A percentile compares a stretch with the other conserved stretches of the same genome.
Conservation (phyloP, 2,329 filamentous ascomycete species). For the Cladophialophora chaetospira region DNA sequence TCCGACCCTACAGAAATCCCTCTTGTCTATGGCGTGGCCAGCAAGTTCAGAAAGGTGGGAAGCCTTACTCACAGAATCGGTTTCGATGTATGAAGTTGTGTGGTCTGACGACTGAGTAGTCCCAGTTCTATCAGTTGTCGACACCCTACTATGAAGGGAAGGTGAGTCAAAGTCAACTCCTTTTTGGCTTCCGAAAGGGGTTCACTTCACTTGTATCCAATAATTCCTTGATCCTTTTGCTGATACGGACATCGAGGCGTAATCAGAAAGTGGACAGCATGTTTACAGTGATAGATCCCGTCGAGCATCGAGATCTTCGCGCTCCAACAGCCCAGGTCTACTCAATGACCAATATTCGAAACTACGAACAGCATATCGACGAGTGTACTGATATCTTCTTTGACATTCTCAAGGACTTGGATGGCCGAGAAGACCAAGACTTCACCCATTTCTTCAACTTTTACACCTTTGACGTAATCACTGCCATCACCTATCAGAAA, state of each 20-base stretch:
- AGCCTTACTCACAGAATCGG: no score
- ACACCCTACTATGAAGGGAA: background rate
- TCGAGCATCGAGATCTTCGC: background rate
- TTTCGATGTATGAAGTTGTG: no score
- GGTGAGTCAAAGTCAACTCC: no score
- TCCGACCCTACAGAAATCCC: conserved; percentile 1
- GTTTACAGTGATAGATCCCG: conserved; percentile 4
- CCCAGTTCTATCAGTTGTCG: background rate
- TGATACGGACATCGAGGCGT: no score
- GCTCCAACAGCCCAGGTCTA: conserved; percentile 7
- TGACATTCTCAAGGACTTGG: background rate
- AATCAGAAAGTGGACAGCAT: conserved; percentile 8
- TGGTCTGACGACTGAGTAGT: no score
- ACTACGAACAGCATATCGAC: conserved; percentile 8
- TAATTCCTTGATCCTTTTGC: no score
- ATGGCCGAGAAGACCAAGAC: background rate
- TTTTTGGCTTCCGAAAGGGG: no score
- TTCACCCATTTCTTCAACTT: conserved; percentile 4
- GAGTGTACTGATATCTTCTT: conserved; percentile 9
- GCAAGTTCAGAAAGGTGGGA: conserved; percentile 13
- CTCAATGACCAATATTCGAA: conserved; percentile 8
- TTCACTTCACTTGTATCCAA: no score
- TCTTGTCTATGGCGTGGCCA: conserved; percentile 6
- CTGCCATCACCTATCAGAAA: conserved; percentile 1
- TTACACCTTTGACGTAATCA: conserved; percentile 10